Evolutionary conservation across 2,329 filamentous ascomycete species (phyloP), one percentile per base, ranked within the genome.

Genomic region (Dactylellina drechsleri): DNA sequence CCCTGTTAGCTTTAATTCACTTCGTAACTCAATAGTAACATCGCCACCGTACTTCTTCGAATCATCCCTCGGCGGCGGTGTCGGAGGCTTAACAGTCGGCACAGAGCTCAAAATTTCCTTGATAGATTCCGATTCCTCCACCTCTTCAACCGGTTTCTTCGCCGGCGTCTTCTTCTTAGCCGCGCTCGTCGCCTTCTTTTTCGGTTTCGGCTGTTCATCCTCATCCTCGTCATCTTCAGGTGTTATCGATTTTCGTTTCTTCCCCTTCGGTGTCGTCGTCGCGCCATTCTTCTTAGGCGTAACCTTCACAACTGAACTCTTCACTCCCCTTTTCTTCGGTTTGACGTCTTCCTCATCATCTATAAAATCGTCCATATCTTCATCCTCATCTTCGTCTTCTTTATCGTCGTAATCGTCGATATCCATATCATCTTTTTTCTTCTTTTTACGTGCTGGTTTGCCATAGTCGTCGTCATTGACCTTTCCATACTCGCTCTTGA

Each of bases 101-200:
- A 99, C 94, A 78, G 89, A 92, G 80, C 96, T 90, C 36, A 98
- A 87, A 53, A 99, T 97, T 57, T 90, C 88, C 81, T 96, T 89
- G 18, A 96, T 88, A 20, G 87, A 86, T 15, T 90, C 86, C 79
- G 68, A 50, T 57, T 88, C 89, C 79, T 96, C 92, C 1, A 86
- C 82, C 5, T 85, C 85, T 2, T 88, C 87, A 2, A 87, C 85
- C 81, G 91, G 91, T 10, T 86, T 83, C 79, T 84, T 84, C 72
- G 83, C 84, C 2, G 87, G 84, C 1, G 87, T 86, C 77, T 87
- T 86, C 76, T 87, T 88, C 26, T 82, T 80, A 7, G 79, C 75
- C 13, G 80, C 77, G 31, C 80, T 78, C 53, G 79, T 79, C 18
- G 80, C 68, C 72, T 82, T 82, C 77, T 81, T 81, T 66, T 79